phyloP scores from a whole-genome alignment of 2,329 filamentous ascomycete genomes.

The Didymella keratinophila region DNA sequence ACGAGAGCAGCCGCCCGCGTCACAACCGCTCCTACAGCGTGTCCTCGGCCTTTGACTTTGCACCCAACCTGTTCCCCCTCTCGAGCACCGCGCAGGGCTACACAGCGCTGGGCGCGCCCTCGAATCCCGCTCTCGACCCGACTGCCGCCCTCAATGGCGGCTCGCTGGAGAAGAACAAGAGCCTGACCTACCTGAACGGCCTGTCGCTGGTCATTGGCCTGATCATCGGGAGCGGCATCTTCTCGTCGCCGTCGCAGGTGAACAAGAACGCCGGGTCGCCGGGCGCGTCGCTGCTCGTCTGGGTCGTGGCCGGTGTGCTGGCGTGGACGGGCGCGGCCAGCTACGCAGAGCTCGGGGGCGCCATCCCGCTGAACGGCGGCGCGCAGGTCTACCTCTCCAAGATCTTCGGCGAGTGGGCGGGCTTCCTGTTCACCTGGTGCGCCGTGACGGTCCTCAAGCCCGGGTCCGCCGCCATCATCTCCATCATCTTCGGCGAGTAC shows the following conservation, averaged over 20 bases:
- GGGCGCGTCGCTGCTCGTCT: constrained; percentile 88
- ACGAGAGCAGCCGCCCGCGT: constrained; percentile 47
- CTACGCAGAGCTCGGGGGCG: constrained; percentile 93
- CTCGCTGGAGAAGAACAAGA: constrained; percentile 95
- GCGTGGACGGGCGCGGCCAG: constrained; percentile 96
- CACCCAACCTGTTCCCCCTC: constrained; percentile 89
- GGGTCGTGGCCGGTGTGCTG: constrained; percentile 87
- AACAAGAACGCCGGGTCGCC: constrained; percentile 91
- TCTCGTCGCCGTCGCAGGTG: constrained; percentile 92
- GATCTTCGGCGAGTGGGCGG: constrained; percentile 91
- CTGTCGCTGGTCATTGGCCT: constrained; percentile 88
- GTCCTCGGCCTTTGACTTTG: constrained; percentile 93
- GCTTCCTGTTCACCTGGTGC: constrained; percentile 96
- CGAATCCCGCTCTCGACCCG: constrained; percentile 62
- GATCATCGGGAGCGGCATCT: constrained; percentile 96
- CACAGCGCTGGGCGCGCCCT: constrained; percentile 82
- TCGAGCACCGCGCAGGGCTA: constrained; percentile 82
- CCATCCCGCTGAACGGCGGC: constrained; percentile 94
- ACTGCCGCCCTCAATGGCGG: constrained; percentile 70
- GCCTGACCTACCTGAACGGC: constrained; percentile 91
- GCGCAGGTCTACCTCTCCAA: constrained; percentile 94
- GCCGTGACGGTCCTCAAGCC: constrained; percentile 94
- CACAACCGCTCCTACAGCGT: constrained; percentile 82
- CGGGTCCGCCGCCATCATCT: constrained; percentile 89
- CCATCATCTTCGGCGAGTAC: constrained; percentile 98